A percentile compares a stretch with the other conserved stretches of the same genome.
Evolutionary conservation across 1,284 basidiomycete genomes (phyloP).

Genomic region (Xerocomus amazonicus): DNA sequence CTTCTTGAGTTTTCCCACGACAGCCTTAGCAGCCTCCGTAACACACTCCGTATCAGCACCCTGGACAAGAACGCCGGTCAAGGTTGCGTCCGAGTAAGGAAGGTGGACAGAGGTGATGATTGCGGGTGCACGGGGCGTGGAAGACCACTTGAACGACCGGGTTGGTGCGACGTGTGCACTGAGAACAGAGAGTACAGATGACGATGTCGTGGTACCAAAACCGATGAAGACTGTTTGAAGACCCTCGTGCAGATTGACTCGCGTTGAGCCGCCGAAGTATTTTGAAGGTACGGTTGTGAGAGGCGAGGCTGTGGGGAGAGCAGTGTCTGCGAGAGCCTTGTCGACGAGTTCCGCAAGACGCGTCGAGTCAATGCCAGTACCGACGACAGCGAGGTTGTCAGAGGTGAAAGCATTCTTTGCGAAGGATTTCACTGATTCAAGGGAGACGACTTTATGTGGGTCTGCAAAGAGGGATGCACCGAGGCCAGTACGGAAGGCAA

Average conservation of each 20-base stretch:
- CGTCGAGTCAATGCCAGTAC: constrained; percentile 77
- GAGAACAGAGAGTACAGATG: constrained; percentile 74
- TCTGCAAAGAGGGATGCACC: constrained; percentile 84
- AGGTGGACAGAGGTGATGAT: constrained; percentile 72
- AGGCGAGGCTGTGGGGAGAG: constrained; percentile 40
- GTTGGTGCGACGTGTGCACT: constrained; percentile 71
- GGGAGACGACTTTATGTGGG: constrained; percentile 61
- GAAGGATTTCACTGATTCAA: constrained; percentile 68
- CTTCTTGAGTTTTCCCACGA: constrained; percentile 66
- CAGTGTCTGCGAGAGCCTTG: constrained; percentile 55
- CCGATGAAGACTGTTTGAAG: constrained; percentile 81
- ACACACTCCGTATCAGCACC: constrained; percentile 57
- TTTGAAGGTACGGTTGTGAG: constrained; percentile 42
- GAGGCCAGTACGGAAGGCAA: constrained; percentile 90
- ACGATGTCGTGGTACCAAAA: constrained; percentile 64
- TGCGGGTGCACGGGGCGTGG: constrained; percentile 48
- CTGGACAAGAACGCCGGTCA: constrained; percentile 80
- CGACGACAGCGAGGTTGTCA: constrained; percentile 80
- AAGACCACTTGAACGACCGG: constrained; percentile 82
- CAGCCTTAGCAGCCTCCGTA: constrained; percentile 61
- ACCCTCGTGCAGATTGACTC: constrained; percentile 58
- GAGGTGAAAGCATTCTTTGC: constrained; percentile 71
- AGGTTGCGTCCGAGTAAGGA: constrained; percentile 85
- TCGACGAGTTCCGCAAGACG: constrained; percentile 71
- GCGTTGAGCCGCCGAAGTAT: constrained; percentile 86